Base-by-base conservation (phyloP, 2,329 filamentous ascomycete species). In the Aspergillus neotritici region DNA sequence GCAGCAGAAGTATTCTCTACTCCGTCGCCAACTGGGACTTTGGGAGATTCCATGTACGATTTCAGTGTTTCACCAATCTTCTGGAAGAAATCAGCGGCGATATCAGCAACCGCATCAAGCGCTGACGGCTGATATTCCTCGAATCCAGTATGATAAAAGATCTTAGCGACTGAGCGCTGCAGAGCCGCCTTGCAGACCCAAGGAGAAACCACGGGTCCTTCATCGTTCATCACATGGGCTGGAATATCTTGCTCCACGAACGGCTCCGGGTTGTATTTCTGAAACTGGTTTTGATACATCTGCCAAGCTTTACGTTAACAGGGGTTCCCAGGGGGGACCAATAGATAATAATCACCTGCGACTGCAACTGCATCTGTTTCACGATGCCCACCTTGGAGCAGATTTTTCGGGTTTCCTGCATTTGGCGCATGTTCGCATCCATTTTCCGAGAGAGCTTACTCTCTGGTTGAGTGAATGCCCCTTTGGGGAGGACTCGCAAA, bases 361-460 rank as follows among this genome's bases (percentile, higher is more conserved):
- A 87, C 65, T 98, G 93, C 41, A 97, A 81, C 69, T 98, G 93
- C 93, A 98, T 98, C 70, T 98, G 93, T 72, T 97, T 98, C 63
- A 98, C 93, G 49, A 98, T 88, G 37, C 87, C 84, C 63, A 98
- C 95, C 69, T 97, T 98, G 9, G 89, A 89, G 58, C 89, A 94
- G 25, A 98, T 78, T 63, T 96, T 97, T 54, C 93, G 79, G 1
- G 93, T 98, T 59, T 97, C 91, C 65, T 98, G 93, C 77, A 98
- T 90, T 62, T 96, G 90, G 48, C 82, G 81, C 67, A 97, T 87
- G 56, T 98, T 98, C 43, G 82, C 80, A 55, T 96, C 87, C 67
- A 98, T 84, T 62, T 84, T 91, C 55, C 80, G 81, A 1, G 85
- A 76, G 30, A 98, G 69, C 41, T 77, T 78, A 62, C 89, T 86